phyloP scores from a whole-genome alignment of 1,284 basidiomycete genomes.

The Sporisorium sorghi region DNA sequence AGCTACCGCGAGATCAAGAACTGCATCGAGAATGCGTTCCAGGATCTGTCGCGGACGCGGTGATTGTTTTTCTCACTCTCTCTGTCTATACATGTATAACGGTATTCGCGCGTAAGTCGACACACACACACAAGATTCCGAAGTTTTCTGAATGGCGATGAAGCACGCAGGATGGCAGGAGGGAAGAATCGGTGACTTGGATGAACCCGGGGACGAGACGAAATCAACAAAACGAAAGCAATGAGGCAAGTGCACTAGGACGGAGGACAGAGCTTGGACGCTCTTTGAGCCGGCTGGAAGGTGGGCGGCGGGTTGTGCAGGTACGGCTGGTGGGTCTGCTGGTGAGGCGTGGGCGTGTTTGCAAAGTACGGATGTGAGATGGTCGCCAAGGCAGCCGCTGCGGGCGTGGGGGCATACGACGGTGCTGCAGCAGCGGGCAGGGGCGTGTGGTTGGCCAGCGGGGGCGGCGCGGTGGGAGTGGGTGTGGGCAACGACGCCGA shows the following conservation, averaged over 20 bases:
- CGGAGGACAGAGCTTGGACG: conserved; percentile 24
- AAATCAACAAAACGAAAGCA: background rate
- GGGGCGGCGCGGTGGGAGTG: background rate
- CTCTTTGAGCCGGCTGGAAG: conserved; percentile 17
- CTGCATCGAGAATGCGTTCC: conserved; percentile 63
- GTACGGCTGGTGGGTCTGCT: conserved; percentile 18
- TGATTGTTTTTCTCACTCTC: background rate
- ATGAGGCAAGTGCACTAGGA: background rate
- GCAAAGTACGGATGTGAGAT: conserved; percentile 32
- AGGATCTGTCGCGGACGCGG: conserved; percentile 54
- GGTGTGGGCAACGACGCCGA: conserved; percentile 33
- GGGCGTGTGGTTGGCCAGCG: conserved; percentile 4
- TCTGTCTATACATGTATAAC: conserved; percentile 18
- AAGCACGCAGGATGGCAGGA: too few relatives aligned
- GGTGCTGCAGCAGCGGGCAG: background rate
- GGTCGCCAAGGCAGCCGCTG: background rate
- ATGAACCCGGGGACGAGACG: background rate
- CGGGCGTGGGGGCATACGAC: background rate
- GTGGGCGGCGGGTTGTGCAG: conserved; percentile 13
- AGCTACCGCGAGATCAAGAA: conserved; percentile 81
- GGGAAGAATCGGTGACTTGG: conserved; percentile 18
- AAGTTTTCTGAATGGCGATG: too few relatives aligned
- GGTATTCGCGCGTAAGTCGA: conserved; percentile 14
- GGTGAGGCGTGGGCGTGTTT: conserved; percentile 13
- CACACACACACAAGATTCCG: background rate